Base-by-base conservation (phyloP, 257 asterid species). In the Ajuga chamaepitys region DNA sequence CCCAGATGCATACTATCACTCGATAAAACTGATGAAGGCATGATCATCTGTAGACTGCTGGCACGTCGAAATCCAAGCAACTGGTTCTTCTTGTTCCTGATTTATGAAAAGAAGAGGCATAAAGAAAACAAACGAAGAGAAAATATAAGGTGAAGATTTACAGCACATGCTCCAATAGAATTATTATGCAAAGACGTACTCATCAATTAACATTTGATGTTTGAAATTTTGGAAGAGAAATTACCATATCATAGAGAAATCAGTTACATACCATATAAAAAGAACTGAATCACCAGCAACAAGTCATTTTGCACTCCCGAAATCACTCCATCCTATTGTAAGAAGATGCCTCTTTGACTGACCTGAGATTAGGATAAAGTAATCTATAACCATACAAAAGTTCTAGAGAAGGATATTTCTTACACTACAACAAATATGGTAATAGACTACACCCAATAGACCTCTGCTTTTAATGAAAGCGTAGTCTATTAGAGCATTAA, bases 1-100 rank as follows among this genome's bases (percentile, higher is more conserved):
- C 96, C 96, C 9, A 86, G 73, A 81, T 88, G 96, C 96, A 88
- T 88, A 62, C 96, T 88, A 66, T 88, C 96, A 71, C 96, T 86
- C 4, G 96, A 88, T 67, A 88, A 58, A 67, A 88, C 95, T 1
- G 96, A 84, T 1, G 95, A 88, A 11, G 96, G 95, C 91, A 86
- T 82, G 47, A 82, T 82, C 0, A 92, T 81, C 75, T 86, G 96
- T 18, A 86, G 81, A 41, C 95, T 78, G 68, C 74, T 79, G 62
- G 96, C 90, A 58, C 88, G 96, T 22, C 96, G 70, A 61, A 86
- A 86, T 5, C 96, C 96, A 50, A 88, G 75, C 78, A 86, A 64
- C 75, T 88, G 92, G 64, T 88, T 86, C 78, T 84, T 86, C 58
- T 88, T 95, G 30, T 86, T 85, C 95, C 96, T 88, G 56, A 42